Evolutionary conservation across 2,329 filamentous ascomycete genomes (phyloP).

Genomic region (Neopestalotiopsis sp.): DNA sequence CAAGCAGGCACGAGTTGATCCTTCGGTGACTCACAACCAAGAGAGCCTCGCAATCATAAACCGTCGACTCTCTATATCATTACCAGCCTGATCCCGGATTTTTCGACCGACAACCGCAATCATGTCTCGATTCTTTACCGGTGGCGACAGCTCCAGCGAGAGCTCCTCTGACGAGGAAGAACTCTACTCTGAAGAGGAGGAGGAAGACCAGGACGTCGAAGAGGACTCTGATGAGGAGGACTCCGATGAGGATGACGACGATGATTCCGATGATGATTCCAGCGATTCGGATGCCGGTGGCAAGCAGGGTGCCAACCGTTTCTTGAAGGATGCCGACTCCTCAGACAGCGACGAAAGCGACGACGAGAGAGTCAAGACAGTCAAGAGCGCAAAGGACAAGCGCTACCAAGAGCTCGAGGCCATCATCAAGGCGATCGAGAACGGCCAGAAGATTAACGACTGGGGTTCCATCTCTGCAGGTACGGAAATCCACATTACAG

Average conservation of each 20-base stretch:
- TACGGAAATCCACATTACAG: conserved; percentile 50
- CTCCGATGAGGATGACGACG: conserved; percentile 57
- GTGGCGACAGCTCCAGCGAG: conserved; percentile 91
- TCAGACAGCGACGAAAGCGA: conserved; percentile 86
- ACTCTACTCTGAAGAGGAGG: conserved; percentile 83
- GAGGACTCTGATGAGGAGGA: conserved; percentile 58
- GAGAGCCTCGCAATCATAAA: not conserved
- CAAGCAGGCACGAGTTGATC: conserved; percentile 8
- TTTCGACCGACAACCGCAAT: conserved; percentile 40
- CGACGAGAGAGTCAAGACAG: conserved; percentile 82
- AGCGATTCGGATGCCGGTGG: conserved; percentile 69
- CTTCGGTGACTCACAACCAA: conserved; percentile 15
- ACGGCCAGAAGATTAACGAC: conserved; percentile 96
- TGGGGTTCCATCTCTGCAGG: conserved; percentile 92
- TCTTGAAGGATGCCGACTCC: conserved; percentile 74
- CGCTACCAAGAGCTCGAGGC: conserved; percentile 90
- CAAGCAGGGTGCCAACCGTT: conserved; percentile 76
- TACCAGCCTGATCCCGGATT: conserved; percentile 28
- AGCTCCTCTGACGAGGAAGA: conserved; percentile 96
- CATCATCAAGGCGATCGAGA: conserved; percentile 90
- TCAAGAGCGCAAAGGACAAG: conserved; percentile 99
- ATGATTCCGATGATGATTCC: conserved; percentile 58
- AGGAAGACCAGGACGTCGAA: conserved; percentile 59
- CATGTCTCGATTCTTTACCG: conserved; percentile 98
- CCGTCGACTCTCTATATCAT: conserved; percentile 22